Conservation (phyloP, 352 stramenopile genomes). For the Globisporangium camurandrum region DNA sequence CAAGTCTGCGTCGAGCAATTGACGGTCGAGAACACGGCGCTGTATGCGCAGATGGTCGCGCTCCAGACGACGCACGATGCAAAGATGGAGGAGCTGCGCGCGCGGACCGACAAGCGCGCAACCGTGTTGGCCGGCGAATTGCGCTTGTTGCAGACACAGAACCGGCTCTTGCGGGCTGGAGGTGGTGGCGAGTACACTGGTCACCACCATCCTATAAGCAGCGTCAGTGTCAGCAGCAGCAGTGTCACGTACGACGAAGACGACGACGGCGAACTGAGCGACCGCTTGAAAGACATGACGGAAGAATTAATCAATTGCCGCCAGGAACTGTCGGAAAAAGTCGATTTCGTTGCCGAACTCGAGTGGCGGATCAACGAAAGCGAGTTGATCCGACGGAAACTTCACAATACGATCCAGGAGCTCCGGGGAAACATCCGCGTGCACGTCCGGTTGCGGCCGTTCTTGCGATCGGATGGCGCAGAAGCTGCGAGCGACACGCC, state of each 20-base stretch:
- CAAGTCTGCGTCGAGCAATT: conserved; percentile 83
- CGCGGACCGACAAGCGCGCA: conserved; percentile 65
- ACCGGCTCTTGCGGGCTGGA: conserved; percentile 43
- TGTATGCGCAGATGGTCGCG: conserved; percentile 85
- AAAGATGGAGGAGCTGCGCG: conserved; percentile 73
- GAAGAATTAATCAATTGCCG: conserved; percentile 53
- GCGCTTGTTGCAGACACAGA: conserved; percentile 69
- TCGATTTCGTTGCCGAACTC: conserved; percentile 56
- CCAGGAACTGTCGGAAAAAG: conserved; percentile 57
- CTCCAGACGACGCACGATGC: conserved; percentile 74
- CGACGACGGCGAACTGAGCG: conserved; percentile 30
- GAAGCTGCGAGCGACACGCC: conserved; percentile 42
- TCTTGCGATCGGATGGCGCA: conserved; percentile 78
- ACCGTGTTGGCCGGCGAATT: conserved; percentile 63
- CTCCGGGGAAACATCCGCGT: conserved; percentile 99
- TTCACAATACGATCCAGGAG: conserved; percentile 99
- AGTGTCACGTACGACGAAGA: conserved; percentile 21
- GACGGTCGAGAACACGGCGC: conserved; percentile 75
- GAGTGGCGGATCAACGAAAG: conserved; percentile 53
- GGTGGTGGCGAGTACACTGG: no score
- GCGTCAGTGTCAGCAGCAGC: background rate
- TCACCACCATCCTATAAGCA: no score
- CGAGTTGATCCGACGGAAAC: conserved; percentile 82
- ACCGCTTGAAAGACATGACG: conserved; percentile 60
- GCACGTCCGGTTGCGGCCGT: conserved; percentile 91